Conservation (phyloP, 305 asterid genomes). For the Caryopteris hybrid region DNA sequence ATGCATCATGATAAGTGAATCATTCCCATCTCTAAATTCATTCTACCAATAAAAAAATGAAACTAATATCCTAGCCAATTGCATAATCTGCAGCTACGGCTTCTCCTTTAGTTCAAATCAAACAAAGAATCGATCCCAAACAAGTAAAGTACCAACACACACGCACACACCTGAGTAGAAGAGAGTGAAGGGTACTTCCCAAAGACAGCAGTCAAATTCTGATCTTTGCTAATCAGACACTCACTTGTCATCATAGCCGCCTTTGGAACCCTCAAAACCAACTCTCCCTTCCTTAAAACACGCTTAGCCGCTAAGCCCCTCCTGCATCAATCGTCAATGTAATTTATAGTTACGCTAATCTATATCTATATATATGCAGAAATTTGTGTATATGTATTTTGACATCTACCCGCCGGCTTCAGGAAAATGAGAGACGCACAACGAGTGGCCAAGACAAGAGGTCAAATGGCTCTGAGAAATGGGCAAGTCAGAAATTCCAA, state of each 20-base stretch:
- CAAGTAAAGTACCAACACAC: not conserved
- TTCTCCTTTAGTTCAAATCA: not conserved
- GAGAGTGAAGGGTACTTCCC: conserved; percentile 42
- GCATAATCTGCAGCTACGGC: not conserved
- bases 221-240: conserved; percentile 41
- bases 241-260: conserved; percentile 59
- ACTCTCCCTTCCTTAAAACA: conserved; percentile 57
- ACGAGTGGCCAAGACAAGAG: conserved; percentile 48
- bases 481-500: conserved; percentile 58
- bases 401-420: conserved; percentile 74
- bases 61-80: not conserved
- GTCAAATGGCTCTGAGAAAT: conserved; percentile 14
- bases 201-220: conserved; percentile 34
- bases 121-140: not conserved
- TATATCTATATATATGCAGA: not conserved
- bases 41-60: not conserved
- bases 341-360: not conserved
- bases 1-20: not conserved
- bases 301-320: conserved; percentile 87
- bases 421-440: conserved; percentile 59
- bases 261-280: conserved; percentile 74
- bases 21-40: not conserved
- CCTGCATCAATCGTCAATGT: conserved; percentile 36
- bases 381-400: not conserved
- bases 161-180: conserved; percentile 50